Evolutionary conservation across 805 yeast species (phyloP), one percentile per base, ranked within the genome.

Genomic region (Starmera amethionina): DNA sequence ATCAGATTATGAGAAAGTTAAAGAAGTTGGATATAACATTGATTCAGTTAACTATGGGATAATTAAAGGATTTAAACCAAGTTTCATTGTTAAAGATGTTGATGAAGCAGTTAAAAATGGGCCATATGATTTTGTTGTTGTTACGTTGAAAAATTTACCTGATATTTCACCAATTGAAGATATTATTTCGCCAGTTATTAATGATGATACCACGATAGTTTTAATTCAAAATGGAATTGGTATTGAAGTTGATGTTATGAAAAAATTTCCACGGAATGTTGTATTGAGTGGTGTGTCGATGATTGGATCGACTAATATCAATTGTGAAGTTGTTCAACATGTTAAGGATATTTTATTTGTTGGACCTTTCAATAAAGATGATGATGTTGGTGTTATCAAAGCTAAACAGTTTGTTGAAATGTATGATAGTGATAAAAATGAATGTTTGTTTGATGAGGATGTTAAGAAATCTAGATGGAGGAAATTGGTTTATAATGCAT

Each of bases 401-500:
- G 65, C 75, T 4, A 55, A 62, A 34, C 65, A 64, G 44, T 73
- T 76, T 48, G 65, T 72, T 14, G 54, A 56, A 4, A 41, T 77
- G 15, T 78, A 76, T 56, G 47, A 59, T 25, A 68, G 68, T 39
- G 69, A 63, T 6, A 52, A 61, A 36, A 75, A 75, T 47, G 45
- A 54, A 2, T 61, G 68, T 46, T 48, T 47, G 13, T 65, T 65
- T 42, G 68, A 62, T 40, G 64, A 65, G 8, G 66, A 74, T 48
- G 73, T 71, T 35, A 68, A 68, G 54, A 65, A 55, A 55, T 64
- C 72, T 32, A 65, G 94, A 47, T 80, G 84, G 76, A 62, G 68
- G 42, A 83, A 83, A 55, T 66, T 83, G 45, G 68, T 83, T 12
- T 82, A 82, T 62, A 83, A 82, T 55, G 79, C 84, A 16, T 63